Conservation (phyloP, 129 eudicot genomes). For the Flaveria ramosissima region DNA sequence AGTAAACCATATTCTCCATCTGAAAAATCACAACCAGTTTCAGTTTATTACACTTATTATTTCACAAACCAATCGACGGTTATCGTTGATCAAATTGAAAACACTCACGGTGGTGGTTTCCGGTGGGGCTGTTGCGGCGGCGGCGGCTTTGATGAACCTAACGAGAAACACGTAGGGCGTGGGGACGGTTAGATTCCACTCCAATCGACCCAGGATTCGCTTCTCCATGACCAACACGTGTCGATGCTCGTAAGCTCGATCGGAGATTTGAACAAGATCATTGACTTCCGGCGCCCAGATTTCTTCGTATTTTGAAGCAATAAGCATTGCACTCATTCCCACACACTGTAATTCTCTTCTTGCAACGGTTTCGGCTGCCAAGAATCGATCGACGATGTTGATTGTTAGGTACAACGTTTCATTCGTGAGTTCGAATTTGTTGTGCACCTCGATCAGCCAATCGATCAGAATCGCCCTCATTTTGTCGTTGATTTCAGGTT, state of each 20-base stretch:
- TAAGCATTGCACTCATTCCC: slow-evolving; percentile 86
- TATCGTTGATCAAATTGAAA: too few relatives aligned
- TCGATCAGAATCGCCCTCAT: slow-evolving; percentile 87
- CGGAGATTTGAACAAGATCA: slow-evolving; percentile 74
- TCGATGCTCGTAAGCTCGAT: slow-evolving; percentile 57
- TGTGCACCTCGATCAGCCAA: slow-evolving; percentile 84
- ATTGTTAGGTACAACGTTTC: slow-evolving; percentile 82
- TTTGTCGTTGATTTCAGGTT: slow-evolving; percentile 69
- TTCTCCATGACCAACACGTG: slow-evolving; percentile 83
- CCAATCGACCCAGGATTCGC: slow-evolving; percentile 56
- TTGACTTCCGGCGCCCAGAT: slow-evolving; percentile 95
- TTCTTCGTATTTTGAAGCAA: slow-evolving; percentile 92
- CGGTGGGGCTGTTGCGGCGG: slow-evolving; percentile 21
- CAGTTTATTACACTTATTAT: too few relatives aligned
- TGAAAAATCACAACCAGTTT: not conserved
- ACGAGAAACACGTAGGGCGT: slow-evolving; percentile 84
- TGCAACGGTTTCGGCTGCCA: slow-evolving; percentile 47
- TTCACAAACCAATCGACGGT: too few relatives aligned
- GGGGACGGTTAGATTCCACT: slow-evolving; percentile 84
- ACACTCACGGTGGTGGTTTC: slow-evolving; percentile 31
- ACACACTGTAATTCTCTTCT: slow-evolving; percentile 79
- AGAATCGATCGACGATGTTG: slow-evolving; percentile 77
- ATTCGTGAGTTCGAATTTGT: slow-evolving; percentile 64
- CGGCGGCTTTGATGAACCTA: slow-evolving; percentile 77
- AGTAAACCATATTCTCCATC: slow-evolving; percentile 69